Evolutionary conservation across 2,329 filamentous ascomycete species (phyloP).

Genomic region (Alternaria brassicicola): DNA sequence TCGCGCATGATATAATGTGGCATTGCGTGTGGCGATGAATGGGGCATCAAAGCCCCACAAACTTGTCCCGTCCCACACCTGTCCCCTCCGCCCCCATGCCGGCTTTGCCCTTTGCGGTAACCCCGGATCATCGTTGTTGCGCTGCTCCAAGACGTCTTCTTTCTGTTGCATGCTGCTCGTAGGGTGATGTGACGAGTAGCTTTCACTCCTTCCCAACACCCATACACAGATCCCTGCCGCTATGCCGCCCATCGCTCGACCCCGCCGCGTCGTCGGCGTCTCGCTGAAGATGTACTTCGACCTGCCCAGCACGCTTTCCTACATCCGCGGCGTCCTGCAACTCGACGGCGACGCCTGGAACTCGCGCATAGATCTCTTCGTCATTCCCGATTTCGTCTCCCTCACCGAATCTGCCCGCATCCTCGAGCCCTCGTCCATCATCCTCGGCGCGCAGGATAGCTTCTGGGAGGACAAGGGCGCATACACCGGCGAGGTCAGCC

Average conservation of each 20-base stretch:
- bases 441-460: conserved; percentile 77
- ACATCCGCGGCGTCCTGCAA: conserved; percentile 51
- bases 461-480: conserved; percentile 73
- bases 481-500: conserved; percentile 79
- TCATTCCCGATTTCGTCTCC: conserved; percentile 79
- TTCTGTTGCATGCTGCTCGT: neutral
- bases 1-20: conserved; percentile 7
- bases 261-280: conserved; percentile 71
- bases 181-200: neutral
- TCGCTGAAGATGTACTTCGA: conserved; percentile 84
- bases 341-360: conserved; percentile 60
- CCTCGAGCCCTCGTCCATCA: conserved; percentile 59
- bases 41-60: conserved; percentile 10
- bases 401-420: conserved; percentile 61
- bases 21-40: conserved; percentile 3
- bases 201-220: neutral
- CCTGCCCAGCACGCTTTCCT: conserved; percentile 63
- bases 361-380: conserved; percentile 70
- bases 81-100: neutral
- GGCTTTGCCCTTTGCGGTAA: conserved; percentile 6
- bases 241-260: conserved; percentile 46
- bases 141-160: neutral
- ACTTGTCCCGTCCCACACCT: conserved; percentile 1
- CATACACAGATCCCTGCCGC: neutral
- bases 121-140: conserved; percentile 3